These are phyloP conservation scores for Houttuynia cordata DNA, from an alignment of 164 flowering plant species.

Conservation along the genomic window DNA sequence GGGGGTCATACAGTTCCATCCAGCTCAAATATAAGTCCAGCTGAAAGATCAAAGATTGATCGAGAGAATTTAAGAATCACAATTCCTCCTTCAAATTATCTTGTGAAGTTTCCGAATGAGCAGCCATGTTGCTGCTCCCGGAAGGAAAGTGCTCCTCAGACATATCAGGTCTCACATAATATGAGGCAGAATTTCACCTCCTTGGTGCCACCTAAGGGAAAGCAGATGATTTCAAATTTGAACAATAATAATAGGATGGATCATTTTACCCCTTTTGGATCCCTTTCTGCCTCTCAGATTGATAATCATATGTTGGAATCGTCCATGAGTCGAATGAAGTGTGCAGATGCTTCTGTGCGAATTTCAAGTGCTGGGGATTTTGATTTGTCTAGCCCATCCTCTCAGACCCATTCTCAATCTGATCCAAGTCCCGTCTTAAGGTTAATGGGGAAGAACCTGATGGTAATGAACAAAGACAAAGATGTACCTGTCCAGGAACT, in stretches of 20 bases:
- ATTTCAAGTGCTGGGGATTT: conserved; percentile 18
- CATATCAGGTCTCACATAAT: conserved; percentile 28
- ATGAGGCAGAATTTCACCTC: conserved; percentile 21
- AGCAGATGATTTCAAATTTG: conserved; percentile 15
- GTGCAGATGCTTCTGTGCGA: conserved; percentile 14
- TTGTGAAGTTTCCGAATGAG: conserved; percentile 18
- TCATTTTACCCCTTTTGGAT: conserved; percentile 10
- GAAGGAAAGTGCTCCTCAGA: conserved; percentile 31
- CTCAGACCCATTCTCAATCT: conserved; percentile 14
- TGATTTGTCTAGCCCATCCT: conserved; percentile 29
- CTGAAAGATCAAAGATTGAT: conserved; percentile 15
- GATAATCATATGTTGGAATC: conserved; percentile 19
- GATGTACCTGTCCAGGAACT: conserved; percentile 19
- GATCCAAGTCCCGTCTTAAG: conserved; percentile 53
- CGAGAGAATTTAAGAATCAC: conserved; percentile 11
- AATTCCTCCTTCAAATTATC: conserved; percentile 19
- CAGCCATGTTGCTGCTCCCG: conserved; percentile 50
- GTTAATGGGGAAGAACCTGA: conserved; percentile 86
- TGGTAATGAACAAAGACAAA: conserved; percentile 65
- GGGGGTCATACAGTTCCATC: conserved; percentile 5
- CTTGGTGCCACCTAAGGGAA: conserved; percentile 18
- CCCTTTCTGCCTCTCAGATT: conserved; percentile 11
- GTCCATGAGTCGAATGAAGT: conserved; percentile 11
- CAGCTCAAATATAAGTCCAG: conserved; percentile 4
- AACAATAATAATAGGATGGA: conserved; percentile 15